Evolutionary conservation across 129 eudicot genomes (phyloP).

Genomic region (Escallonia herrerae): DNA sequence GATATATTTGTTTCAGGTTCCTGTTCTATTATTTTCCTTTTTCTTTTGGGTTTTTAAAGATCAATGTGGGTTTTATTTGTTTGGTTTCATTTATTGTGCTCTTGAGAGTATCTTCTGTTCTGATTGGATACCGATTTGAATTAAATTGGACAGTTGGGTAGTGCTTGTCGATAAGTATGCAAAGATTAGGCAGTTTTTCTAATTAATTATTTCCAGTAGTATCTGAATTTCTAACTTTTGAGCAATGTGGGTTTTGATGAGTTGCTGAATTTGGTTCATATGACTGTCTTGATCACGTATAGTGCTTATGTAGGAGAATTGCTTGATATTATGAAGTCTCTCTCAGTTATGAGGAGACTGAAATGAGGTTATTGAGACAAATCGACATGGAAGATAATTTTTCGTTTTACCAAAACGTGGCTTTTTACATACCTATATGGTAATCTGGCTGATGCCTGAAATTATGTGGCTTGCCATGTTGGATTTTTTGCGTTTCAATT

Average conservation of each 20-base stretch:
- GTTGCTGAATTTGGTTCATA: too few relatives aligned
- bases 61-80: background rate
- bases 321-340: too few relatives aligned
- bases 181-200: background rate
- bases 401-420: too few relatives aligned
- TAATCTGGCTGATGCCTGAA: too few relatives aligned
- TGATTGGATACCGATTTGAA: background rate
- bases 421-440: too few relatives aligned
- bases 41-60: background rate
- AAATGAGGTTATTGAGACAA: too few relatives aligned
- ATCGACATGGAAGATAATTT: too few relatives aligned
- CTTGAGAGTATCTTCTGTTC: background rate
- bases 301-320: too few relatives aligned
- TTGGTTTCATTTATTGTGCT: background rate
- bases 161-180: background rate
- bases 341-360: too few relatives aligned
- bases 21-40: background rate
- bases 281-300: too few relatives aligned
- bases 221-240: background rate
- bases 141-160: background rate
- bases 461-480: too few relatives aligned
- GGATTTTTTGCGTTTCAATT: too few relatives aligned
- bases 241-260: background rate
- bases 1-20: background rate
- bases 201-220: background rate